Evolutionary conservation across 2,329 filamentous ascomycete species (phyloP), one percentile per base, ranked within the genome.

Genomic region (Albophoma yamanashiensis): DNA sequence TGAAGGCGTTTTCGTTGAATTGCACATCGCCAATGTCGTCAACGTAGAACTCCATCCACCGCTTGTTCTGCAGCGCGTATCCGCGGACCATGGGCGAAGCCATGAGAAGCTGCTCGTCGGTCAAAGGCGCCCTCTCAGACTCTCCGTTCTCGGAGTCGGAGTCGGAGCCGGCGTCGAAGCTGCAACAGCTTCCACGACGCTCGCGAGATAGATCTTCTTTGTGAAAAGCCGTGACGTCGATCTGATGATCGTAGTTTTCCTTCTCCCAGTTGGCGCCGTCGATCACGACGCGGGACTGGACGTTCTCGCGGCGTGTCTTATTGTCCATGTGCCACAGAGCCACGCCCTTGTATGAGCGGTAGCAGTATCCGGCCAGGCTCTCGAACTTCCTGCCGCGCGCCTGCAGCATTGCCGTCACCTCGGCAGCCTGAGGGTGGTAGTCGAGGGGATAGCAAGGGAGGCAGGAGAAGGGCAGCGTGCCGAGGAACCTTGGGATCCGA

Each of bases 1-100:
- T 68, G 58, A 83, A 83, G 9, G 79, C 79, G 40, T 74, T 67
- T 7, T 73, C 72, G 63, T 80, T 79, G 76, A 79, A 84, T 45
- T 70, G 62, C 55, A 82, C 77, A 40, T 78, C 74, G 2, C 62
- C 60, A 6, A 81, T 70, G 15, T 75, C 67, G 53, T 80, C 77
- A 55, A 82, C 70, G 62, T 73, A 79, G 62, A 81, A 80, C 60
- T 79, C 77, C 62, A 78, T 73, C 78, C 76, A 81, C 60, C 73
- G 73, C 67, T 78, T 79, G 58, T 74, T 74, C 66, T 76, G 78
- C 45, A 81, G 73, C 0, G 74, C 72, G 63, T 82, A 84, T 0
- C 81, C 81, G 15, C 77, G 74, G 3, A 80, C 66, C 17, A 74
- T 68, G 31, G 75, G 69, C 1, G 70, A 72, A 1, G 76, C 71